Base-by-base conservation (phyloP, 139 green algal species). In the Closterium sp. region DNA sequence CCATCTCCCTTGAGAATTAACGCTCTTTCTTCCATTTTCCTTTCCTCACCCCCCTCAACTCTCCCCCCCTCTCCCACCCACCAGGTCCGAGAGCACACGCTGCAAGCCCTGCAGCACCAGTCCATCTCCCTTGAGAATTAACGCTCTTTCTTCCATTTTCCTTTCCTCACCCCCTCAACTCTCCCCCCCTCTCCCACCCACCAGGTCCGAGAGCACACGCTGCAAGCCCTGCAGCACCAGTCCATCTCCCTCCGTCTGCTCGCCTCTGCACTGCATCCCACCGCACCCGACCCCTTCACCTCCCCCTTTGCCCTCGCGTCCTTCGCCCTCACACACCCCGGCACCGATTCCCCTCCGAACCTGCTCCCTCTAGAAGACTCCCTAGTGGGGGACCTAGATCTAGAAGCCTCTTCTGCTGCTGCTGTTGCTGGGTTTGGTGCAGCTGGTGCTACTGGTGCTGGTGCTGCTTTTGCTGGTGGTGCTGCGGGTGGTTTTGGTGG, bases 191-290 rank as follows among this genome's bases (percentile, higher is more conserved):
- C 50, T 5, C 24, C 87, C 27, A 4, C 87, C 2, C 88, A 38
- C 17, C 70, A 92, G 38, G 89, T 92, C 6, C 85, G 38, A 27
- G 90, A 92, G 70, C 34, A 85, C 32, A 85, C 42, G 0, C 90
- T 92, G 21, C 31, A 92, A 1, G 90, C 28, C 0, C 90, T 92
- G 24, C 50, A 92, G 90, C 90, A 92, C 24, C 90, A 92, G 2
- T 92, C 90, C 30, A 85, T 92, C 31, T 62, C 79, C 9, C 79
- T 92, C 9, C 70, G 90, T 21, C 31, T 90, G 29, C 90, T 92
- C 86, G 27, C 62, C 62, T 79, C 62, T 0, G 62, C 62, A 22
- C 17, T 79, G 17, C 62, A 79, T 6, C 62, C 62, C 17, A 24
- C 62, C 62, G 19, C 62, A 6, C 62, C 62, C 0, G 62, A 79